Evolutionary conservation across 345 rosid species (phyloP).

Genomic region (Carallia brachiata): DNA sequence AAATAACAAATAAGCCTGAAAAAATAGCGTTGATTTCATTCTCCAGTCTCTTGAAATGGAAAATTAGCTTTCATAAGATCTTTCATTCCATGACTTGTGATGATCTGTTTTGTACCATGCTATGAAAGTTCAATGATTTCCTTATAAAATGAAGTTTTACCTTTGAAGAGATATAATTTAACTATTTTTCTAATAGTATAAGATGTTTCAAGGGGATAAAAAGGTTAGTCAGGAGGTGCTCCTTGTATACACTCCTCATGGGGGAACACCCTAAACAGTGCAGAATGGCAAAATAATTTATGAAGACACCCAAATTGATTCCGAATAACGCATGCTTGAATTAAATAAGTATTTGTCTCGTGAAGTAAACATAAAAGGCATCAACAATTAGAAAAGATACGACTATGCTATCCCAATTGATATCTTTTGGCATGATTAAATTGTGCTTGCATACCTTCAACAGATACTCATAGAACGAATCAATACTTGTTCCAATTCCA

Average conservation of each 20-base stretch:
- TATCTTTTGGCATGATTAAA: neutral
- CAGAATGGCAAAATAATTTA: neutral
- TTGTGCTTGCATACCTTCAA: slow-evolving; percentile 53
- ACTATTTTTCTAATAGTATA: no score
- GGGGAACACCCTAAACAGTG: neutral
- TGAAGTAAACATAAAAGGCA: neutral
- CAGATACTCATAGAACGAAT: slow-evolving; percentile 96
- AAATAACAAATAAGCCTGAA: slow-evolving; percentile 90
- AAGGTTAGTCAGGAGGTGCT: neutral
- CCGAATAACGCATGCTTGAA: neutral
- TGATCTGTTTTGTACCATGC: no score
- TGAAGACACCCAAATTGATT: neutral
- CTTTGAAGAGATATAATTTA: no score
- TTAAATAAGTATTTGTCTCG: neutral
- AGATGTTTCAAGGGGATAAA: no score
- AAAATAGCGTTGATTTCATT: slow-evolving; percentile 13
- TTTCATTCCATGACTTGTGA: no score
- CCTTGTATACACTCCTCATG: neutral
- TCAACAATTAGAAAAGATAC: neutral
- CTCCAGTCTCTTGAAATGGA: neutral
- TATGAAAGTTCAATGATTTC: no score
- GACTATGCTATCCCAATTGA: neutral
- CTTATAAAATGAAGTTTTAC: no score
- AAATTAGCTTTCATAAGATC: neutral
- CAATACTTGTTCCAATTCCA: slow-evolving; percentile 98